Base-by-base conservation (phyloP, 192 early-diverging fungal genomes). In the Gonapodya sp. region DNA sequence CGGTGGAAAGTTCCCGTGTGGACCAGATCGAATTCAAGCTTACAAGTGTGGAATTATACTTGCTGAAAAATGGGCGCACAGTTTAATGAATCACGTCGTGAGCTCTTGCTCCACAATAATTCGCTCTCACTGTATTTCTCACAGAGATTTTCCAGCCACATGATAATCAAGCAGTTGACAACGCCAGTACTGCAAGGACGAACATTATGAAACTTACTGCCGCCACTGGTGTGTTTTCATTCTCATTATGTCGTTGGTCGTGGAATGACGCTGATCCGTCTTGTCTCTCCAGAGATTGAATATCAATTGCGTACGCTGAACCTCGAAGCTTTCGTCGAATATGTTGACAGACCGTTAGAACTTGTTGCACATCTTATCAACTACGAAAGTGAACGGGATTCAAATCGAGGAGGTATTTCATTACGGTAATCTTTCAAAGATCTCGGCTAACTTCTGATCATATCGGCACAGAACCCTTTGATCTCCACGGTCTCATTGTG, bases 11-110 rank as follows among this genome's bases (percentile, higher is more conserved):
- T 86, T 92, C 79, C 87, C 91, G 0, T 85, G 85, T 64, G 92
- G 91, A 1, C 85, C 85, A 1, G 91, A 94, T 73, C 86, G 89
- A n/a, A 84, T 93, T 31, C 82, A 85, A 0, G 90, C 90, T 0
- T 89, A 93, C 78, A 87, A 86, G 79, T 83, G 89, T 80, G 92
- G 89, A 8, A 82, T 87, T 32, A 81, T 85, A 73, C 82, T 89
- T 31, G 80, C 87, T 8, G 85, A 89, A 35, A 86, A 82, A 35
- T 73, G 64, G 30, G 34, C 31, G 1, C 81, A 81, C 18, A 32
- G 36, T 31, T 16, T 64, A 64, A 24, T 64, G 8, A 16, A 24
- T 64, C 24, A 64, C 24, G 8, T 24, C 46, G 46, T 24, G 46
- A 64, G 8, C 8, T 64, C 46, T 64, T 64, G 8, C 46, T 24